Evolutionary conservation across 345 rosid genomes (phyloP), one percentile per base, ranked within the genome.

Genomic region (Hypericum androsaemum): DNA sequence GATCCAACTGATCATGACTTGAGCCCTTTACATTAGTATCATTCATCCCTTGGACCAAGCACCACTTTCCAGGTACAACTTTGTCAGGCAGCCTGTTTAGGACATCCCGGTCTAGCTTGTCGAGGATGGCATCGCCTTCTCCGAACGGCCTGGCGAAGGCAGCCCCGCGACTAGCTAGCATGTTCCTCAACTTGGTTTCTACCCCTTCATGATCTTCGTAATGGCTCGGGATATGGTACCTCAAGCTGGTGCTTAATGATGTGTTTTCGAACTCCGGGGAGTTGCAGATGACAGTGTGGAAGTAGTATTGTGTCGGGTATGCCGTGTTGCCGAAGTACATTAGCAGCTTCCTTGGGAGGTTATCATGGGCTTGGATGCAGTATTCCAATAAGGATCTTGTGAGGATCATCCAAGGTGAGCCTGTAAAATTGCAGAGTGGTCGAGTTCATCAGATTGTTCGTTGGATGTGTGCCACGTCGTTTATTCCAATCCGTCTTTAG

Each of bases 281-380:
- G 64, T 72, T 72, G 73, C 77, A 68, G 0, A 64, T 43, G 56
- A 72, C 58, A 7, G 77, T 64, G 52, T 68, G 77, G 70, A 68
- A 68, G 70, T 72, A 68, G 46, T 48, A 61, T 38, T 64, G 59
- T 6, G 61, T 50, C 12, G 77, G 77, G 45, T 50, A 49, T 38
- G 53, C 57, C 11, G 59, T 54, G 49, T 72, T 64, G 49, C 63
- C 63, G 32, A 72, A 61, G 64, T 60, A 72, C 73, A 72, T 72
- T 10, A 61, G 50, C 7, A 68, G 62, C 42, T 67, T 68, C 58
- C 77, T 64, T 5, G 77, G 77, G 10, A 64, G 63, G 43, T 68
- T 72, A 13, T 68, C 70, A 70, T 73, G 64, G 57, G 70, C 73
- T 41, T 68, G 62, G 7, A 68, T 52, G 22, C 77, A 72, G 16